Conservation (phyloP, 2,329 filamentous ascomycete genomes). For the Neofusicoccum sp. region DNA sequence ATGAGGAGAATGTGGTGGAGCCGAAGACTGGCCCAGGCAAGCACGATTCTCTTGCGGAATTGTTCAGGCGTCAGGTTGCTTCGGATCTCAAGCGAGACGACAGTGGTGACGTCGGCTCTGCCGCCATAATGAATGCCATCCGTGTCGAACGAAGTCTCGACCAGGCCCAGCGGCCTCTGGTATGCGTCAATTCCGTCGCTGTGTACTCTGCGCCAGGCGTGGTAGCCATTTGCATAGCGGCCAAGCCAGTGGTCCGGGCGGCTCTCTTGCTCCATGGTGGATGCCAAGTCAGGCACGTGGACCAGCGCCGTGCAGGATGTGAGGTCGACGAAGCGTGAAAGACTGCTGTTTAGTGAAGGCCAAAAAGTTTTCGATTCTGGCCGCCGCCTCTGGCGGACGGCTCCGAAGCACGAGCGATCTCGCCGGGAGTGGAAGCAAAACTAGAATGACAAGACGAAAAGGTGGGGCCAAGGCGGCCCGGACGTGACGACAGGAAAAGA, state of each 20-base stretch:
- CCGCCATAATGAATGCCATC: conserved; percentile 50
- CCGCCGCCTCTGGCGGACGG: no score
- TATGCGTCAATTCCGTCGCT: conserved; percentile 25
- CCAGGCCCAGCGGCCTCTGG: conserved; percentile 44
- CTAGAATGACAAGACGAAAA: no score
- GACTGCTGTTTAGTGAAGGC: no score
- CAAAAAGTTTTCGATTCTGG: no score
- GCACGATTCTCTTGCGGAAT: conserved; percentile 38
- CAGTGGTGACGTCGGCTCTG: conserved; percentile 47
- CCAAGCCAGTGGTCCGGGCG: conserved; percentile 39
- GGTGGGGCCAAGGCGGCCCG: no score
- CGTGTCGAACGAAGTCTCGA: conserved; percentile 48
- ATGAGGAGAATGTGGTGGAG: conserved; percentile 44
- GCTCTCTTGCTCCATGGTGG: conserved; percentile 4
- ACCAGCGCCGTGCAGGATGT: no score
- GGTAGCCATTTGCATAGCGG: conserved; percentile 42
- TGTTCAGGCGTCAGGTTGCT: conserved; percentile 33
- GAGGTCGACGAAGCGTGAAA: no score
- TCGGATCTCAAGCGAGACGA: conserved; percentile 41
- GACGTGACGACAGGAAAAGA: no score
- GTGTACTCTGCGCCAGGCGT: conserved; percentile 38
- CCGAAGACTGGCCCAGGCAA: conserved; percentile 45
- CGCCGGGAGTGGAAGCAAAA: no score
- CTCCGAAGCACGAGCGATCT: no score
- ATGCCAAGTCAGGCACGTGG: no score